Evolutionary conservation across 176 grass and related monocot species (phyloP).

Genomic region (Raddia guianensis): DNA sequence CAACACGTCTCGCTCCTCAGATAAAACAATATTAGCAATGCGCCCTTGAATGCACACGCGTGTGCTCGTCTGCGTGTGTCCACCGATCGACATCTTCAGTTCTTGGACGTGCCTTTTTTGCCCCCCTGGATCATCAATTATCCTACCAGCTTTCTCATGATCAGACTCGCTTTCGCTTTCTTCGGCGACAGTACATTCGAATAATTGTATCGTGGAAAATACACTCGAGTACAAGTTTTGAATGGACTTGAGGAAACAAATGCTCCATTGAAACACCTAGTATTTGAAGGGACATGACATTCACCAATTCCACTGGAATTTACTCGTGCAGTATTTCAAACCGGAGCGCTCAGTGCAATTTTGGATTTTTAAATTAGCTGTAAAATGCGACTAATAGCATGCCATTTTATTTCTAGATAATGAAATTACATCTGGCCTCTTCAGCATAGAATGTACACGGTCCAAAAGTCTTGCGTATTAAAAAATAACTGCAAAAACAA

Average conservation of each 20-base stretch:
- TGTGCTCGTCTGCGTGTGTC: conserved; percentile 17
- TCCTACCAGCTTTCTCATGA: conserved; percentile 26
- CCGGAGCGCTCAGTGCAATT: not conserved
- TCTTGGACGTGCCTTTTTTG: not conserved
- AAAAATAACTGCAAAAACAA: no score
- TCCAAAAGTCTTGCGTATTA: no score
- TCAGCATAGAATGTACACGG: no score
- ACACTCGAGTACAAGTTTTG: not conserved
- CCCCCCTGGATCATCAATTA: not conserved
- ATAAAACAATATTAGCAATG: no score
- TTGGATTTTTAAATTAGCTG: not conserved
- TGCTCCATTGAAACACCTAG: not conserved
- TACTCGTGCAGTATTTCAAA: not conserved
- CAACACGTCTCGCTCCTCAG: no score
- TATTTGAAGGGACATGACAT: not conserved
- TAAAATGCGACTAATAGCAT: not conserved
- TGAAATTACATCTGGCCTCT: no score
- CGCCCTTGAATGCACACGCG: conserved; percentile 26
- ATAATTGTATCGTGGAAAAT: not conserved
- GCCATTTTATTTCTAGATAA: no score
- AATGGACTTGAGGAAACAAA: no score
- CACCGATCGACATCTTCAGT: conserved; percentile 24
- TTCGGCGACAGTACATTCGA: not conserved
- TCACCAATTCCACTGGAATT: not conserved
- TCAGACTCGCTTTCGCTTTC: not conserved